Evolutionary conservation across 1,139 yeast species (phyloP).

Genomic region (Scheffersomyces insectosa): DNA sequence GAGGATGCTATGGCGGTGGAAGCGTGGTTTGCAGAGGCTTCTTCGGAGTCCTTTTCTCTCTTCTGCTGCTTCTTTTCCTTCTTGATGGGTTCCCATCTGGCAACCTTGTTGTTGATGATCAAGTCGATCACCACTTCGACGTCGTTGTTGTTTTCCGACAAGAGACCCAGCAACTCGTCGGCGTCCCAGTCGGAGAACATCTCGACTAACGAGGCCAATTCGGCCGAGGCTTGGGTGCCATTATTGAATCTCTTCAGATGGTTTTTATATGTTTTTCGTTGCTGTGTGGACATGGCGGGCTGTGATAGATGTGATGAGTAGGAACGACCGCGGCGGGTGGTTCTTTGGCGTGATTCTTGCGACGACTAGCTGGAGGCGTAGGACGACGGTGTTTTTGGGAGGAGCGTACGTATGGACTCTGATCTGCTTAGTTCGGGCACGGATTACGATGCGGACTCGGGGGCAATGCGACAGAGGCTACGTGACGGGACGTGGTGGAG

Average conservation of each 20-base stretch:
- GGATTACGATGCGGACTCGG: no score
- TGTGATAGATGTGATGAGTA: constrained; percentile 1
- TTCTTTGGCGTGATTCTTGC: not conserved
- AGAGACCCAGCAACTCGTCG: constrained; percentile 77
- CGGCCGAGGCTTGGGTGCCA: constrained; percentile 16
- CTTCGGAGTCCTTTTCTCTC: constrained; percentile 24
- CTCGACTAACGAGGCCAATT: constrained; percentile 67
- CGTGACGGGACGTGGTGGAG: no score
- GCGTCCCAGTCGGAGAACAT: constrained; percentile 94
- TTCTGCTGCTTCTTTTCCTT: constrained; percentile 50
- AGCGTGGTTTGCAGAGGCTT: constrained; percentile 2
- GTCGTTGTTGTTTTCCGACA: constrained; percentile 71
- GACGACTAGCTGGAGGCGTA: no score
- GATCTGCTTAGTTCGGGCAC: no score
- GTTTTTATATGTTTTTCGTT: constrained; percentile 45
- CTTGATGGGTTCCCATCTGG: constrained; percentile 60
- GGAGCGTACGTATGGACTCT: no score
- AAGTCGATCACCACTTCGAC: constrained; percentile 81
- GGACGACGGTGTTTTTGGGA: no score
- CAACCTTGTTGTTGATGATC: constrained; percentile 77
- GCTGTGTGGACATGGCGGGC: constrained; percentile 27
- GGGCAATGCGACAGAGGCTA: no score
- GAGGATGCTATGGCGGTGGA: constrained; percentile 7
- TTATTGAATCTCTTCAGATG: constrained; percentile 47
- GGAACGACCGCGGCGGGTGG: not conserved